Conservation (phyloP, 2,329 filamentous ascomycete genomes). For the Ophiostoma perfectum region DNA sequence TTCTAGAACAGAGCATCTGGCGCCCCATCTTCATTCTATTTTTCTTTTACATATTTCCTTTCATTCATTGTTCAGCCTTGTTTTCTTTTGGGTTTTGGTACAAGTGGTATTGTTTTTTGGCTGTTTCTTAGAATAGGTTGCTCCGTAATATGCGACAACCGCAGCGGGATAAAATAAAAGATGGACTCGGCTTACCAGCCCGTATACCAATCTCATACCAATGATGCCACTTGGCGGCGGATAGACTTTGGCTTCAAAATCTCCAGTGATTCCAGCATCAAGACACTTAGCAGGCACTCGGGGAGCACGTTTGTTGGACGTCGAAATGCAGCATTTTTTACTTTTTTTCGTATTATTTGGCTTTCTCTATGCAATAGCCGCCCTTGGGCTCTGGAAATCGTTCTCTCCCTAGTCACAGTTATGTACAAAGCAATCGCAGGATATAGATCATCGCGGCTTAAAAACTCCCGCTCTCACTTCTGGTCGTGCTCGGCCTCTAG, state of each 20-base stretch:
- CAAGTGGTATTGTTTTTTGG: not conserved
- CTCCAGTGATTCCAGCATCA: no score
- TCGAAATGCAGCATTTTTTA: not conserved
- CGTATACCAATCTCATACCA: not conserved
- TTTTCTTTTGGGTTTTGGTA: not conserved
- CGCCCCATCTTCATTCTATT: not conserved
- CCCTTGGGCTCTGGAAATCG: not conserved
- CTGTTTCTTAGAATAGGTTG: not conserved
- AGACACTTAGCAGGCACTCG: no score
- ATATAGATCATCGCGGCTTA: conserved; percentile 8
- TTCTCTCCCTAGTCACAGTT: not conserved
- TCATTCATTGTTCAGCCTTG: not conserved
- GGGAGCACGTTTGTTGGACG: no score
- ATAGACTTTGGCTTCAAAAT: no score
- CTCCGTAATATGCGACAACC: not conserved
- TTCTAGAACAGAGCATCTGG: not conserved
- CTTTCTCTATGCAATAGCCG: conserved; percentile 6
- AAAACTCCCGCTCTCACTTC: not conserved
- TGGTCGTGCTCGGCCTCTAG: conserved; percentile 31
- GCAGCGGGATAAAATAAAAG: not conserved
- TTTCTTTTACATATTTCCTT: not conserved
- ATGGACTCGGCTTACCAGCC: not conserved
- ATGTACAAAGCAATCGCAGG: conserved; percentile 16
- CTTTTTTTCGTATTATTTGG: conserved; percentile 10
- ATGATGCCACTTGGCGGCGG: no score